A percentile compares a stretch with the other conserved stretches of the same genome.
phyloP scores from a whole-genome alignment of 495 filamentous ascomycete genomes.

The Aspergillus wentii region DNA sequence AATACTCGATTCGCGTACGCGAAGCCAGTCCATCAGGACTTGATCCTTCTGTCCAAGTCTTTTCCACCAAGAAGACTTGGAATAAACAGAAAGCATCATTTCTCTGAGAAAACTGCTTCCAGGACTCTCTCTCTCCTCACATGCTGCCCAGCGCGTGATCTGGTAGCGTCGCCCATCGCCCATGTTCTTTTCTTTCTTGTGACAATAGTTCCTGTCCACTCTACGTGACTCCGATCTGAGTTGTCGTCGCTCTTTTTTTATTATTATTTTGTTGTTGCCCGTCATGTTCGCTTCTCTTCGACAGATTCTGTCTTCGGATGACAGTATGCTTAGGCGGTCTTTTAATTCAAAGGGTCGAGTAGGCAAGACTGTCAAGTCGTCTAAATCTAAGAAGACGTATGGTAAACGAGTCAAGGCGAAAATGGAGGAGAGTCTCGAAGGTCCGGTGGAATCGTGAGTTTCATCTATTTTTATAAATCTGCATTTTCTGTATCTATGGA shows the following conservation, averaged over 20 bases:
- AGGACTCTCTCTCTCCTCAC: slow-evolving; percentile 23
- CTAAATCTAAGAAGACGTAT: slow-evolving; percentile 68
- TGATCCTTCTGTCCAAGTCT: no score
- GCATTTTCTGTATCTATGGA: no score
- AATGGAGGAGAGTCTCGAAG: slow-evolving; percentile 62
- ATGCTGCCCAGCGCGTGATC: slow-evolving; percentile 29
- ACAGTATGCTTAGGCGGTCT: slow-evolving; percentile 87
- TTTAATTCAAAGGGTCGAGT: slow-evolving; percentile 71
- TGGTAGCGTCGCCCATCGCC: slow-evolving; percentile 32
- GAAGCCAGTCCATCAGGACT: no score
- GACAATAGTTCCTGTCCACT: no score
- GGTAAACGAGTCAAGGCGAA: slow-evolving; percentile 70
- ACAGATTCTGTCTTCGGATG: no score
- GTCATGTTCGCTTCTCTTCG: no score
- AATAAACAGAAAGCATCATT: no score
- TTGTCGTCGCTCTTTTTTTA: no score
- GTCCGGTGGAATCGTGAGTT: slow-evolving; percentile 45
- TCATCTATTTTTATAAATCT: slow-evolving; percentile 12
- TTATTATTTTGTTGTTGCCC: no score
- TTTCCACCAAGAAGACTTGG: no score
- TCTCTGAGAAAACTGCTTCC: slow-evolving; percentile 29
- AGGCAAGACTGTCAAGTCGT: slow-evolving; percentile 68
- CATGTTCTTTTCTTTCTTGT: slow-evolving; percentile 25
- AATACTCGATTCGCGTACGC: slow-evolving; percentile 24
- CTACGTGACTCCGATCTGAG: no score